These are phyloP conservation scores for Trametes cinnabarina DNA, from an alignment of 768 basidiomycete species.

Conservation along the genomic window DNA sequence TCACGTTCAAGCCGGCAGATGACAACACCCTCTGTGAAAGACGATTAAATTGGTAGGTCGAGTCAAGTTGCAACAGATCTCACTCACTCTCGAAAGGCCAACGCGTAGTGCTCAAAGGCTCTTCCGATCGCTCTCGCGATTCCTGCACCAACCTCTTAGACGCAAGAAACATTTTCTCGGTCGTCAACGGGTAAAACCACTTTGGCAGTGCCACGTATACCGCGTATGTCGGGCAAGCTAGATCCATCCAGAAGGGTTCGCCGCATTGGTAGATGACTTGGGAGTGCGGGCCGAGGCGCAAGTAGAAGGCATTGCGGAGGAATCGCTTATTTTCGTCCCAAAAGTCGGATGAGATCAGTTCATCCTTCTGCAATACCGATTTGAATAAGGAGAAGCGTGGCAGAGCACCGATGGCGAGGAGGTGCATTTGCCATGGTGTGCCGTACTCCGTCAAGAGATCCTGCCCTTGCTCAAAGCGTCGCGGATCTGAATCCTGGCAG, in stretches of 20 bases:
- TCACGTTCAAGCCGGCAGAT: background rate
- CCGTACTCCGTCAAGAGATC: slow-evolving; percentile 7
- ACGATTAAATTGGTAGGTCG: too few relatives aligned
- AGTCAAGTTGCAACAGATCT: too few relatives aligned
- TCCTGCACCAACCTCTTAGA: background rate
- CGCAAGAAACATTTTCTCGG: background rate
- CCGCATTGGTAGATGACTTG: background rate
- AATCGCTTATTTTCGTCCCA: background rate
- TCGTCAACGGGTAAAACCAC: background rate
- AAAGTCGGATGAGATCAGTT: background rate
- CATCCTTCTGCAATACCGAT: background rate
- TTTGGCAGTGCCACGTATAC: background rate
- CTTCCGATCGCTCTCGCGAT: too few relatives aligned
- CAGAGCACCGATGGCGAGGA: background rate
- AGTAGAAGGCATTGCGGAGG: too few relatives aligned
- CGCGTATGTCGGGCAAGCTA: background rate
- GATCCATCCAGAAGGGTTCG: slow-evolving; percentile 5
- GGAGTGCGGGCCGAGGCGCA: background rate
- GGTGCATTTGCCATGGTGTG: slow-evolving; percentile 2
- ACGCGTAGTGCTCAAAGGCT: background rate
- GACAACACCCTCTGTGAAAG: background rate
- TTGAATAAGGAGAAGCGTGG: background rate
- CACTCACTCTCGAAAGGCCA: background rate
- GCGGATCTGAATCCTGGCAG: background rate
- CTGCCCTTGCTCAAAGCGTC: background rate